phyloP scores from a whole-genome alignment of 2,329 filamentous ascomycete species.

The Teratosphaeria epicoccoides region DNA sequence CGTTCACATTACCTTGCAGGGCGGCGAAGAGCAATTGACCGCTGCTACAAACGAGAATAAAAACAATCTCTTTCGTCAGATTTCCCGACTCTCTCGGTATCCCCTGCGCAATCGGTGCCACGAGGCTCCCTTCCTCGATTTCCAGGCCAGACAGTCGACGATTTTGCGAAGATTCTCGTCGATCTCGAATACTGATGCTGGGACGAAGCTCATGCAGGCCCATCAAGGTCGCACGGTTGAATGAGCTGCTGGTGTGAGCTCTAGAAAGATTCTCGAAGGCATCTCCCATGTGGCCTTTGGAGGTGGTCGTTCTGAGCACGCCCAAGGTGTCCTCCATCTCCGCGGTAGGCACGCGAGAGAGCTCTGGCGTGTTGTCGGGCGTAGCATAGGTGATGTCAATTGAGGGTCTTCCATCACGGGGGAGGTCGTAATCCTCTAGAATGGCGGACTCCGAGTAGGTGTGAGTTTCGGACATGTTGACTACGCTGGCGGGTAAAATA shows the following conservation, averaged over 20 bases:
- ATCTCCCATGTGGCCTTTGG: constrained; percentile 10
- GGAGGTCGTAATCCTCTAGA: background rate
- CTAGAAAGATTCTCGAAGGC: constrained; percentile 11
- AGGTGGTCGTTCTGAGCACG: background rate
- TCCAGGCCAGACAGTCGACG: background rate
- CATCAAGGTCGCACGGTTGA: background rate
- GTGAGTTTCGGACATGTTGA: background rate
- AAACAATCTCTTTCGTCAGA: constrained; percentile 31
- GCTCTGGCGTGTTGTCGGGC: background rate
- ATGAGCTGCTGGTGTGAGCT: constrained; percentile 8
- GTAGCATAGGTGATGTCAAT: constrained; percentile 1
- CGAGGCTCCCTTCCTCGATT: background rate
- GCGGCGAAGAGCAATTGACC: constrained; percentile 36
- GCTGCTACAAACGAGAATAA: constrained; percentile 33
- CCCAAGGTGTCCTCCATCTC: background rate
- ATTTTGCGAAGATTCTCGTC: background rate
- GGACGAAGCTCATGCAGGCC: constrained; percentile 6
- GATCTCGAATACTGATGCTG: constrained; percentile 3
- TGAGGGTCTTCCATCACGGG: background rate
- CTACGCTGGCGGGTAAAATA: background rate
- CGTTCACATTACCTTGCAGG: constrained; percentile 32
- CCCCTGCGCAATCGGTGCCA: constrained; percentile 8
- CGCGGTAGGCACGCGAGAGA: background rate
- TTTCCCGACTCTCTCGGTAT: constrained; percentile 31
- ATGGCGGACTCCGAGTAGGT: background rate